Evolutionary conservation across 192 early-diverging fungal genomes (phyloP), one percentile per base, ranked within the genome.

Genomic region (Phycomyces nitens): DNA sequence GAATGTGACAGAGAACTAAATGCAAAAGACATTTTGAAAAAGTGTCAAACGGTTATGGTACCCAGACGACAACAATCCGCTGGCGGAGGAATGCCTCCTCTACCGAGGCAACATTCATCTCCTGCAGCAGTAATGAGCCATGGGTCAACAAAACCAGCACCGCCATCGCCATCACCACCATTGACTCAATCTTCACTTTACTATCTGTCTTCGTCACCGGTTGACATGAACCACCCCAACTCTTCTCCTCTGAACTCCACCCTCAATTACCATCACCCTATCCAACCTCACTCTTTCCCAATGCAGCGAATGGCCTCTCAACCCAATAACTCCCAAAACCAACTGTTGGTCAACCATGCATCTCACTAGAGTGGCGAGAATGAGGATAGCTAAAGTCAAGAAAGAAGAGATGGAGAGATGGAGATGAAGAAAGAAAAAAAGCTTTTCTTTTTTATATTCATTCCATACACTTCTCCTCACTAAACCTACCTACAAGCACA

Each of bases 21-120:
- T 0, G 72, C 80, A 15, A 74, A 78, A 59, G 77, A 82, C 59
- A 79, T 85, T 56, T 56, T 85, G 41, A 82, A 81, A 58, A 65
- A 76, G 20, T 85, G 81, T 62, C 81, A 82, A 62, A 76, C 76
- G 23, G 59, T 78, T 7, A 75, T 84, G 47, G 77, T 77, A 34
- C 60, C 75, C 50, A 80, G 77, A 60, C 77, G 77, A 52, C 69
- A 73, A 0, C 75, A 75, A 54, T 75, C 77, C 26, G 53, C 66
- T 11, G 52, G 55, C 10, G 50, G 39, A 3, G 42, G 42, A 34
- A 54, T 55, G n/a, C 52, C 62, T 54, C 62, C 62, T 43, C 52
- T 64, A 18, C 62, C 62, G 16, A 53, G 62, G 23, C 65, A 59
- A 39, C 65, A 59, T 29, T 66, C 65, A 23, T 58, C 65, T 34